Evolutionary conservation across 768 basidiomycete genomes (phyloP), one percentile per base, ranked within the genome.

Genomic region (Rhizopogon vulgaris): DNA sequence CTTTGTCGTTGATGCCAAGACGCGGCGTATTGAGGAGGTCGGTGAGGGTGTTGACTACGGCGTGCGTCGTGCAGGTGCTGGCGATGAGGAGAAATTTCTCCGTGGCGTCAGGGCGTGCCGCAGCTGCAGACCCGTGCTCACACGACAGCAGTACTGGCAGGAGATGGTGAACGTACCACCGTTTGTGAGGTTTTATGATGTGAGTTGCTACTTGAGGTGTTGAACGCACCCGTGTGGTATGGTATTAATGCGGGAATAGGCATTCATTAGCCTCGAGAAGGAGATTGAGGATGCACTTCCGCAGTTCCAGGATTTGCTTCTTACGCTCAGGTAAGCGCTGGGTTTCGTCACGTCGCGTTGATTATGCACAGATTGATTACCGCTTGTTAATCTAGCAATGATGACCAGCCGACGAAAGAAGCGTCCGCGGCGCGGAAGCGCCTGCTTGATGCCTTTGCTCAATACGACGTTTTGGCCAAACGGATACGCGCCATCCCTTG

Each of bases 201-300:
- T 86, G 62, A 30, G 68, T 56, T 3, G 9, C 39, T 42, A 6
- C n/a, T 32, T 24, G 9, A 28, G 14, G 39, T 22, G n/a, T 8
- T n/a, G 4, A 39, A 40, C 42, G 49, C 22, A 14, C 2, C 22
- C 22, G 22, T 22, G 22, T 7, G 11, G 17, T 17, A 46, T 48
- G 49, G 27, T 46, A 43, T 39, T 38, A 9, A 38, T 27, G 17
- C 22, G 8, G 18, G 22, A 38, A 6, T 66, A 92, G 79, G 78
- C 79, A 1, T 83, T 98, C 54, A 70, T 90, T 36, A 65, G 61
- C 37, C 70, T 96, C 7, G 94, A 99, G 71, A 78, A 79, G 49
- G 94, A 97, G 58, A 94, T 98, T n/a, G 89, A 92, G 63, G 87
- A 86, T 30, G 71, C 82, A 2, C 75, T 98, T 4, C 92, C 93